These are phyloP conservation scores for Bolboschoenoplectus hybrid DNA, from an alignment of 202 grass and related monocot genomes.

Conservation along the genomic window DNA sequence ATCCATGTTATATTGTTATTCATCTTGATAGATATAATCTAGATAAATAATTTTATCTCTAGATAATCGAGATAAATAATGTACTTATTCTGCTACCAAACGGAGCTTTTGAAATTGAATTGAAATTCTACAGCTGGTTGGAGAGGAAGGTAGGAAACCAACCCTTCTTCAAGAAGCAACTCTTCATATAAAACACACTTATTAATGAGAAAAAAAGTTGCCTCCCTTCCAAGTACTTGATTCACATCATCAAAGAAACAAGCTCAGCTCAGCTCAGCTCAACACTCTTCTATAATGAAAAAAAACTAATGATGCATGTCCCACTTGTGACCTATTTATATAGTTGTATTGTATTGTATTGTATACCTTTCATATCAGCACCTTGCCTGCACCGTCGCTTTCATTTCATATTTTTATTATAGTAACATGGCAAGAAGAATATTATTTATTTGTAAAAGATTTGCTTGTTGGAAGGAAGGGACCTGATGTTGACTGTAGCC, in stretches of 20 bases:
- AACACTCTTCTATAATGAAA: neutral
- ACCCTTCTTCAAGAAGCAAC: neutral
- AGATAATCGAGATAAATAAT: too few species aligned
- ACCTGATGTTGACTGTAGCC: neutral
- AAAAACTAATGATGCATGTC: neutral
- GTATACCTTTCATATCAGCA: neutral
- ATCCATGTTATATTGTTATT: too few species aligned
- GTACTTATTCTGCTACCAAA: too few species aligned
- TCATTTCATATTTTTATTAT: neutral
- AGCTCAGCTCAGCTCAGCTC: neutral
- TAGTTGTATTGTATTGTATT: neutral
- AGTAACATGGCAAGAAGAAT: neutral
- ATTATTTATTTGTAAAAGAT: slow-evolving; percentile 17
- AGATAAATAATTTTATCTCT: too few species aligned
- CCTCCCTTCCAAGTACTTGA: neutral
- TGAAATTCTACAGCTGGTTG: neutral
- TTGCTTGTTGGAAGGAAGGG: neutral
- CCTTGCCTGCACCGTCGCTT: slow-evolving; percentile 17
- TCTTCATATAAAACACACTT: neutral
- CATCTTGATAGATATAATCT: too few species aligned
- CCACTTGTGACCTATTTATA: neutral
- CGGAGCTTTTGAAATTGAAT: neutral
- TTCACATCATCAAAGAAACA: neutral
- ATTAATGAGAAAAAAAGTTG: slow-evolving; percentile 14
- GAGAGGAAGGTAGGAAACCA: neutral